Conservation (phyloP, 1,139 yeast genomes). For the Hyphopichia khmerensis region DNA sequence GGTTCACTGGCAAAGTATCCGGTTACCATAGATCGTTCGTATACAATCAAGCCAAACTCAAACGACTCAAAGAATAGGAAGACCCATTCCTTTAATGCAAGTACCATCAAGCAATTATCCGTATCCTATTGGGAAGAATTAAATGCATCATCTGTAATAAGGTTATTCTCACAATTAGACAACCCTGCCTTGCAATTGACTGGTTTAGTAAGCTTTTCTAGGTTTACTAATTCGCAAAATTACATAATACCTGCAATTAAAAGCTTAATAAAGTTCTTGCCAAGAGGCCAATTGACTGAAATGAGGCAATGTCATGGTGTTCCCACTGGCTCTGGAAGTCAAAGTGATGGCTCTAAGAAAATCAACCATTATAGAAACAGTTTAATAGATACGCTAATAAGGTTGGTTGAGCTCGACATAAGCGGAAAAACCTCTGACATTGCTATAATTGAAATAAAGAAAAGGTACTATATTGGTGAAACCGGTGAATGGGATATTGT, state of each 20-base stretch:
- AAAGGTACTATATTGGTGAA: slow-evolving; percentile 10
- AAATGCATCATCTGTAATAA: slow-evolving; percentile 32
- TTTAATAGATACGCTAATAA: slow-evolving; percentile 30
- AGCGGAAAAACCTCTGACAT: slow-evolving; percentile 16
- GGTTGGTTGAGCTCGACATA: slow-evolving; percentile 21
- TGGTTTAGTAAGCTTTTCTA: slow-evolving; percentile 33
- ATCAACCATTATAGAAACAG: slow-evolving; percentile 35
- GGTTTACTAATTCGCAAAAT: slow-evolving; percentile 16
- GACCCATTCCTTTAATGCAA: slow-evolving; percentile 15
- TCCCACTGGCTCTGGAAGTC: slow-evolving; percentile 30
- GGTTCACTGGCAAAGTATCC: slow-evolving; percentile 19
- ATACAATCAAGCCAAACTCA: slow-evolving; percentile 24
- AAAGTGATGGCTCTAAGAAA: slow-evolving; percentile 18
- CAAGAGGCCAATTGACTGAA: slow-evolving; percentile 30
- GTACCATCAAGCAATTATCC: slow-evolving; percentile 20
- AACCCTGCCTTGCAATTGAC: slow-evolving; percentile 32
- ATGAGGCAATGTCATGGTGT: slow-evolving; percentile 26
- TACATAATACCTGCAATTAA: slow-evolving; percentile 16
- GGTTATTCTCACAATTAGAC: slow-evolving; percentile 33
- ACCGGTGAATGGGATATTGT: slow-evolving; percentile 29
- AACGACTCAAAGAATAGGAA: slow-evolving; percentile 15
- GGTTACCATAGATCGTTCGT: slow-evolving; percentile 29
- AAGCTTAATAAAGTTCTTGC: slow-evolving; percentile 23
- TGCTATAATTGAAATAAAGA: slow-evolving; percentile 22
- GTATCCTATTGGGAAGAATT: slow-evolving; percentile 34